Percentiles rank a stretch among this genome's conserved stretches.
phyloP scores from a whole-genome alignment of 179 eudicot genomes.

The Monotropa hypopitys region DNA sequence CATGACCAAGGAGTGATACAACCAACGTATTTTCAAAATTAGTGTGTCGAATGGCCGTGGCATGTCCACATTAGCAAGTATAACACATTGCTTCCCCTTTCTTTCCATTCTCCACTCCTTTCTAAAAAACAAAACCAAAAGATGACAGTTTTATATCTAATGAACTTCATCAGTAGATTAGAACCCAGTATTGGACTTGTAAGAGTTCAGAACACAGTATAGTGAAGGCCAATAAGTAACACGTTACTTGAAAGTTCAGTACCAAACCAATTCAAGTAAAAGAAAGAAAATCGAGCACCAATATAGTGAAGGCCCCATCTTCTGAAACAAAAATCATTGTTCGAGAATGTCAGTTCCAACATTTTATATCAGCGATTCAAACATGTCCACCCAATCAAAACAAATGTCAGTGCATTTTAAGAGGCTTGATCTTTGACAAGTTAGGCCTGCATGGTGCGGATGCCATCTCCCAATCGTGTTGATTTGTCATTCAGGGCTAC shows the following conservation, averaged over 20 bases:
- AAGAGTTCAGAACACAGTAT: too few species aligned
- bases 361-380: neutral
- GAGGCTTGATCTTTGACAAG: neutral
- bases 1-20: neutral
- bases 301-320: neutral
- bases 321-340: neutral
- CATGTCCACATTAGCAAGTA: neutral
- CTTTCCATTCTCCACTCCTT: too few species aligned
- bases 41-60: neutral
- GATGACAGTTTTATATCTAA: too few species aligned
- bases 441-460: neutral
- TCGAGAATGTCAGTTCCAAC: neutral
- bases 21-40: neutral
- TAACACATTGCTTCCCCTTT: too few species aligned
- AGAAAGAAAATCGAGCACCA: neutral
- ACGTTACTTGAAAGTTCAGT: neutral
- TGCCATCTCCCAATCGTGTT: conserved; percentile 42
- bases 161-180: too few species aligned
- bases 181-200: too few species aligned
- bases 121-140: too few species aligned
- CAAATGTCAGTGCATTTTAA: neutral
- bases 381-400: neutral
- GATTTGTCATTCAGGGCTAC: conserved; percentile 68
- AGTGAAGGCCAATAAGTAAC: too few species aligned
- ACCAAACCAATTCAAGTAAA: neutral